Evolutionary conservation across 345 rosid species (phyloP).

Genomic region (Gossypium longicalyx): DNA sequence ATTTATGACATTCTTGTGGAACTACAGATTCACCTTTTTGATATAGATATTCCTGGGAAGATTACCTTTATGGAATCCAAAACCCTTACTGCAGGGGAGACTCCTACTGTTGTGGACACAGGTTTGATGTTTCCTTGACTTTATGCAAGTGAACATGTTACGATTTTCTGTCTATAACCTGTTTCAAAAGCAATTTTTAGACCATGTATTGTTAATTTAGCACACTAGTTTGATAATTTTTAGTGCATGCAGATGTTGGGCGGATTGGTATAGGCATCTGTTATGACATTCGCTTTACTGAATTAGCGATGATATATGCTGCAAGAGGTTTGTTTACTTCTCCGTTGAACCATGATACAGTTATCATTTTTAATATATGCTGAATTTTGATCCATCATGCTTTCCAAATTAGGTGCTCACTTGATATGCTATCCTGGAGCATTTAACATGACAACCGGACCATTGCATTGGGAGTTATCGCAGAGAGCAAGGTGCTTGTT

Average conservation of each 20-base stretch:
- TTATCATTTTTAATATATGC: neutral
- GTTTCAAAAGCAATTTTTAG: neutral
- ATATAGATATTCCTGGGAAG: slow-evolving; percentile 95
- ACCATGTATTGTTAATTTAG: neutral
- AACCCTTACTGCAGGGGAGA: slow-evolving; percentile 83
- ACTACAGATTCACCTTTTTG: slow-evolving; percentile 82
- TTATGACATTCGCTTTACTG: slow-evolving; percentile 84
- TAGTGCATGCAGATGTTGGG: slow-evolving; percentile 70
- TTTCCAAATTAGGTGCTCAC: slow-evolving; percentile 72
- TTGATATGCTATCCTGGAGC: slow-evolving; percentile 95
- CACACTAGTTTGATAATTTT: neutral
- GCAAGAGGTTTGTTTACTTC: slow-evolving; percentile 60
- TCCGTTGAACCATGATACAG: slow-evolving; percentile 6
- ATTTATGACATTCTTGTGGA: slow-evolving; percentile 19
- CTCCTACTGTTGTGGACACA: slow-evolving; percentile 92
- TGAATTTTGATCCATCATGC: slow-evolving; percentile 10
- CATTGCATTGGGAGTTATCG: slow-evolving; percentile 84
- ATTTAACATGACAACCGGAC: slow-evolving; percentile 97
- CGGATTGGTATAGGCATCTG: slow-evolving; percentile 92
- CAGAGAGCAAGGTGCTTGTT: slow-evolving; percentile 77
- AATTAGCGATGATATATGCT: slow-evolving; percentile 89
- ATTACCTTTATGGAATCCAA: slow-evolving; percentile 92
- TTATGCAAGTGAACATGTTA: neutral
- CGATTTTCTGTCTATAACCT: neutral
- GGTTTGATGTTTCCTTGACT: slow-evolving; percentile 35